Evolutionary conservation across 306 rosid species (phyloP).

Genomic region (Crataegus laevigata): DNA sequence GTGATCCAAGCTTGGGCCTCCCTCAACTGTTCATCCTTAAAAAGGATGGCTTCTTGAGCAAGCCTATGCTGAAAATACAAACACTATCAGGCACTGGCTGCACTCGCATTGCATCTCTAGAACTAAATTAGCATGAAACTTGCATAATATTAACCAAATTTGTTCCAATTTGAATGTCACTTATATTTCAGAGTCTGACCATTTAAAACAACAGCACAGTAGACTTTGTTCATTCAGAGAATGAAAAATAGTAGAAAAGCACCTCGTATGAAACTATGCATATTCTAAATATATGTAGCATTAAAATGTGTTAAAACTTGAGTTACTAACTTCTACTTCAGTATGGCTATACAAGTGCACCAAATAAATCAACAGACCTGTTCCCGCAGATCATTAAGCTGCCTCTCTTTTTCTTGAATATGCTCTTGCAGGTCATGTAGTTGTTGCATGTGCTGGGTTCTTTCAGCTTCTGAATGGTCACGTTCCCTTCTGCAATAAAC

Average conservation of each 20-base stretch:
- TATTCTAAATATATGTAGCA: not conserved
- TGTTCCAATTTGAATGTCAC: slow-evolving; percentile 1
- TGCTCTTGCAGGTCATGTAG: slow-evolving; percentile 86
- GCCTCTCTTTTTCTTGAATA: slow-evolving; percentile 91
- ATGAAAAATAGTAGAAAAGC: not conserved
- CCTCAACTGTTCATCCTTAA: slow-evolving; percentile 82
- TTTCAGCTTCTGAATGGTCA: slow-evolving; percentile 94
- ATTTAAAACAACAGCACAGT: not conserved
- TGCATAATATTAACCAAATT: not conserved
- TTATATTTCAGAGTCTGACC: not conserved
- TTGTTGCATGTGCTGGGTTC: slow-evolving; percentile 85
- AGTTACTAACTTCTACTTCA: not conserved
- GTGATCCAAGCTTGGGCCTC: slow-evolving; percentile 95
- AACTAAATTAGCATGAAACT: not conserved
- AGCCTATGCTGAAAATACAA: slow-evolving; percentile 72
- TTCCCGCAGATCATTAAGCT: slow-evolving; percentile 83
- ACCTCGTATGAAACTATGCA: not conserved
- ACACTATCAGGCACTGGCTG: slow-evolving; percentile 12
- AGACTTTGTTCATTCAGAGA: not conserved
- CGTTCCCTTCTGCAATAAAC: slow-evolving; percentile 74
- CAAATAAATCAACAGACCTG: slow-evolving; percentile 44
- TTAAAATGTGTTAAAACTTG: not conserved
- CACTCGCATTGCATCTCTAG: not conserved
- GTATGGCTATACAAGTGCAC: not conserved
- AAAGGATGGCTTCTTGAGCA: slow-evolving; percentile 78